Conservation (phyloP, 2,329 filamentous ascomycete genomes). For the Paracoccidioides lutzii region DNA sequence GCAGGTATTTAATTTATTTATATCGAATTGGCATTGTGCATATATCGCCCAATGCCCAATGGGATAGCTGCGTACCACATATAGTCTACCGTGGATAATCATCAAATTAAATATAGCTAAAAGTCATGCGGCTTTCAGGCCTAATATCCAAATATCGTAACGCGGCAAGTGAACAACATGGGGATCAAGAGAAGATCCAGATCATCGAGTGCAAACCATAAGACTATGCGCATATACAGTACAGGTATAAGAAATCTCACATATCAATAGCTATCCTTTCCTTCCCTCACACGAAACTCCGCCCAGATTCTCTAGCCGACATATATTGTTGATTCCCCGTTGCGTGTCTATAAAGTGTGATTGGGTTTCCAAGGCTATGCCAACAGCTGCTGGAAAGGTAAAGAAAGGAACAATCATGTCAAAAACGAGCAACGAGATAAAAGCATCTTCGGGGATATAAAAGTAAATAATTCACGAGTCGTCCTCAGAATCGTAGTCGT, state of each 20-base stretch:
- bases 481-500: slow-evolving; percentile 63
- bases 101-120: not conserved
- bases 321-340: not conserved
- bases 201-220: not conserved
- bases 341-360: not conserved
- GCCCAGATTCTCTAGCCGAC: not conserved
- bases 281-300: not conserved
- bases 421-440: not conserved
- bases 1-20: no score
- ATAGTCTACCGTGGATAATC: no score
- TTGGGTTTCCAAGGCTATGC: not conserved
- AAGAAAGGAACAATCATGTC: not conserved
- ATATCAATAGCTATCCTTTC: not conserved
- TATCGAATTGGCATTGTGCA: no score
- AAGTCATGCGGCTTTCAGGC: not conserved
- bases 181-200: not conserved
- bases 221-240: not conserved
- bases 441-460: not conserved
- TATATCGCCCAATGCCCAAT: no score
- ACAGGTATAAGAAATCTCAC: not conserved
- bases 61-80: no score
- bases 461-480: slow-evolving; percentile 17
- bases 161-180: not conserved
- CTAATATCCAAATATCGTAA: not conserved
- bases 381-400: not conserved